phyloP scores from a whole-genome alignment of 2,329 filamentous ascomycete genomes.

The Ilyonectria sp. region DNA sequence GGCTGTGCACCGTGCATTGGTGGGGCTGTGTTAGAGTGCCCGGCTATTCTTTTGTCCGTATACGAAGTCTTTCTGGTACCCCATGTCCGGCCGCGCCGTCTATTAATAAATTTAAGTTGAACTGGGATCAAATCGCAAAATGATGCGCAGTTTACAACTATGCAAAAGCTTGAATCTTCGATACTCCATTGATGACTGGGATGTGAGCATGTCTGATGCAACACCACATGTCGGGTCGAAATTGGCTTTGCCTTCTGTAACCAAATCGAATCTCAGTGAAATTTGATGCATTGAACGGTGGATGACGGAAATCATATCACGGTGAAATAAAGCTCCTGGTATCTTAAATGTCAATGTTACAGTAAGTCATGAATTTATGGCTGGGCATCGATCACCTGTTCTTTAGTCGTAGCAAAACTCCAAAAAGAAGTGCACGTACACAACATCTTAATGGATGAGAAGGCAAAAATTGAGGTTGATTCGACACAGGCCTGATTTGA shows the following conservation, averaged over 20 bases:
- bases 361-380: background rate
- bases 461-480: background rate
- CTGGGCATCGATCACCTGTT: background rate
- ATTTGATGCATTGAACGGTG: background rate
- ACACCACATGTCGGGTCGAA: background rate
- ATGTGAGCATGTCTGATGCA: background rate
- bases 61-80: background rate
- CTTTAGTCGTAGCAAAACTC: background rate
- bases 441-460: background rate
- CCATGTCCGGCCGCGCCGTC: background rate
- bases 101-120: background rate
- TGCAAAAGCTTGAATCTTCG: background rate
- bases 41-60: conserved; percentile 36
- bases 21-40: conserved; percentile 24
- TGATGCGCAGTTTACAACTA: background rate
- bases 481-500: conserved; percentile 30
- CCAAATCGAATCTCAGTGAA: background rate
- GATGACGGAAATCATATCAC: background rate
- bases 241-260: background rate
- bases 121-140: background rate
- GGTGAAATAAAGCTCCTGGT: background rate
- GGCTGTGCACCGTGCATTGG: conserved; percentile 37
- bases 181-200: background rate
- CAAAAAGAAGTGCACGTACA: background rate
- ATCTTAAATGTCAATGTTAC: background rate